phyloP scores from a whole-genome alignment of 805 yeast species.

The Metschnikowia similis region DNA sequence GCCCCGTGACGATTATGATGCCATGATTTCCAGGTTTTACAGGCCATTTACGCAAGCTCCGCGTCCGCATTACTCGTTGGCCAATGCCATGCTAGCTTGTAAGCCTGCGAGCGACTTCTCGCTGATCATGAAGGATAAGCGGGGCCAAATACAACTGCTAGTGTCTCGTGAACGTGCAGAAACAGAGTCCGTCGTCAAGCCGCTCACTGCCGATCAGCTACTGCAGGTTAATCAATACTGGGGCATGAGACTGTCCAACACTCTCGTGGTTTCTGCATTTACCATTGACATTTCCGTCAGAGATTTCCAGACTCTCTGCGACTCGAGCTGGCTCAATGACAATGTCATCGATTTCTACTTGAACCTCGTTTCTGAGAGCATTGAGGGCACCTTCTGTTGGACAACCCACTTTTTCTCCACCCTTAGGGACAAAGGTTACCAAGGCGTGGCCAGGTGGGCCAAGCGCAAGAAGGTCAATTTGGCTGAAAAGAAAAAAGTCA shows the following conservation, averaged over 20 bases:
- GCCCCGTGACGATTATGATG: conserved; percentile 17
- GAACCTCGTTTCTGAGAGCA: conserved; percentile 44
- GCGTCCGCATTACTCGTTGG: conserved; percentile 15
- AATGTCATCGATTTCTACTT: conserved; percentile 82
- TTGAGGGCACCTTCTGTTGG: conserved; percentile 56
- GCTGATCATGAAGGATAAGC: conserved; percentile 8
- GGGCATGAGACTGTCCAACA: conserved; percentile 20
- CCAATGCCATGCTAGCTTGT: conserved; percentile 17
- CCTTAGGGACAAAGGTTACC: conserved; percentile 66
- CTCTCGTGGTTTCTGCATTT: conserved; percentile 29
- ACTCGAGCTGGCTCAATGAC: conserved; percentile 85
- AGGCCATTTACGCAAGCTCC: conserved; percentile 18
- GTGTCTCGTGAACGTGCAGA: conserved; percentile 15
- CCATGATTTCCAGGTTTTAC: conserved; percentile 17
- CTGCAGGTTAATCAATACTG: conserved; percentile 31
- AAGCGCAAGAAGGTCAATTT: conserved; percentile 68
- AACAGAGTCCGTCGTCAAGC: conserved; percentile 6
- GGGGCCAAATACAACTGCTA: conserved; percentile 12
- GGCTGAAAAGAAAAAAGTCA: conserved; percentile 55
- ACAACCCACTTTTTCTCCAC: conserved; percentile 86
- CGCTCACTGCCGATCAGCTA: conserved; percentile 26
- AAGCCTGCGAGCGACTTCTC: conserved; percentile 13
- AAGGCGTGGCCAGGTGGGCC: conserved; percentile 82
- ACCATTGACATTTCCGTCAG: conserved; percentile 57
- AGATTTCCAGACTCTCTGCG: conserved; percentile 69